Base-by-base conservation (phyloP, 768 basidiomycete species). In the Tephrocybe sp. region DNA sequence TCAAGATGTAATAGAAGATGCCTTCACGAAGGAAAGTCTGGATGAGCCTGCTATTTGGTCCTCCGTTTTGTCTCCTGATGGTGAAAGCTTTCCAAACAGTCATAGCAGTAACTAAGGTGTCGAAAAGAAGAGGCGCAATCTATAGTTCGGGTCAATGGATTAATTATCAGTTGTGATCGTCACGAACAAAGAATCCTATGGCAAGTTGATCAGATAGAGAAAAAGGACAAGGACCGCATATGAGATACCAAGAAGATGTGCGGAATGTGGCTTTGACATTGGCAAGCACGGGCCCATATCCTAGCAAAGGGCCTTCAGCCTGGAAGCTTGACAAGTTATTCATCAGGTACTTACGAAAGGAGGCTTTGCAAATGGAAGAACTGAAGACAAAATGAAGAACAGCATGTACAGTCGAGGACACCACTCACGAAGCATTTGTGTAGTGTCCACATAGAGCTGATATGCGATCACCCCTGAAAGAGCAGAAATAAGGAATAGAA, bases 21-120 rank as follows among this genome's bases (percentile, higher is more conserved):
- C 88, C 88, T 74, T 91, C 88, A 44, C 86, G 84, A 56, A 91
- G 73, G 66, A 91, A 91, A 25, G 88, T 91, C 62, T 90, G 88
- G 47, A 91, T 89, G 37, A 91, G 77, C 38, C 82, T 77, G 62
- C 86, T 91, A 58, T 80, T 89, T 30, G 87, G 81, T 16, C 85
- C 83, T 24, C 87, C 87, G 54, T 81, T 88, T 53, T 79, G 79
- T 57, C 84, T 77, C 48, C 87, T 83, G 57, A 91, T 90, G 50
- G 76, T 73, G 64, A 91, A 80, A 33, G 88, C 88, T 61, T 89
- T 88, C 74, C 79, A 78, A 48, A 91, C 76, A 6, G 88, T 90
- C 82, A 91, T 88, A 49, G 79, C 75, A 3, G 88, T 90, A 49
- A 91, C 83, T 23, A 90, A 69, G 6, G 88, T 88, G 61, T 91